Evolutionary conservation across 371 early-diverging fungal species (phyloP).

Genomic region (Fennellomyces sp.): DNA sequence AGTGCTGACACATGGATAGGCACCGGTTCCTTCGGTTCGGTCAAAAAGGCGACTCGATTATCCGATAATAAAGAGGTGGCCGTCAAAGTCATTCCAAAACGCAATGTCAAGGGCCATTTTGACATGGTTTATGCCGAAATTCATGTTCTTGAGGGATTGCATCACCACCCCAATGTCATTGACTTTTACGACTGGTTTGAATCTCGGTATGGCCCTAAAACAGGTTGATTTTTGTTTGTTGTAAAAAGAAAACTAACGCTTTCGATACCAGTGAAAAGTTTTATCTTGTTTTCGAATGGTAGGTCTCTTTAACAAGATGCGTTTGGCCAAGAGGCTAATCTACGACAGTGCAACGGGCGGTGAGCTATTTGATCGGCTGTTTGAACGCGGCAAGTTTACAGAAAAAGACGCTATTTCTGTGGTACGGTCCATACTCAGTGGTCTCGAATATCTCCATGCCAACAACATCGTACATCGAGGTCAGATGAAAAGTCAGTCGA

Average conservation of each 20-base stretch:
- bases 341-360: slow-evolving; percentile 75
- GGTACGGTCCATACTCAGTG: slow-evolving; percentile 66
- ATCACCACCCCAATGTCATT: slow-evolving; percentile 84
- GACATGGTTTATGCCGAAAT: slow-evolving; percentile 82
- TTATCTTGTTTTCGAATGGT: slow-evolving; percentile 90
- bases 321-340: neutral
- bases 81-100: slow-evolving; percentile 81
- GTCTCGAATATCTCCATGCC: slow-evolving; percentile 78
- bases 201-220: slow-evolving; percentile 57
- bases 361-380: slow-evolving; percentile 89
- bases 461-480: slow-evolving; percentile 76
- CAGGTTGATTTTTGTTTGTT: too few relatives aligned
- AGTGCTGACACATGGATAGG: slow-evolving; percentile 37
- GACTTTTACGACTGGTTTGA: slow-evolving; percentile 82
- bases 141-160: slow-evolving; percentile 60
- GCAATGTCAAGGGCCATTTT: slow-evolving; percentile 63
- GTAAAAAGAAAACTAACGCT: neutral
- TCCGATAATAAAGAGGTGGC: slow-evolving; percentile 69
- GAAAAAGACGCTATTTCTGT: slow-evolving; percentile 84
- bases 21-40: slow-evolving; percentile 76
- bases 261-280: slow-evolving; percentile 69
- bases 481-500: slow-evolving; percentile 18
- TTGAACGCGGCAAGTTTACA: slow-evolving; percentile 82
- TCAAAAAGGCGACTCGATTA: slow-evolving; percentile 63
- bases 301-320: slow-evolving; percentile 21